phyloP scores from a whole-genome alignment of 2,329 filamentous ascomycete genomes.

The Aspergillus caelatus region DNA sequence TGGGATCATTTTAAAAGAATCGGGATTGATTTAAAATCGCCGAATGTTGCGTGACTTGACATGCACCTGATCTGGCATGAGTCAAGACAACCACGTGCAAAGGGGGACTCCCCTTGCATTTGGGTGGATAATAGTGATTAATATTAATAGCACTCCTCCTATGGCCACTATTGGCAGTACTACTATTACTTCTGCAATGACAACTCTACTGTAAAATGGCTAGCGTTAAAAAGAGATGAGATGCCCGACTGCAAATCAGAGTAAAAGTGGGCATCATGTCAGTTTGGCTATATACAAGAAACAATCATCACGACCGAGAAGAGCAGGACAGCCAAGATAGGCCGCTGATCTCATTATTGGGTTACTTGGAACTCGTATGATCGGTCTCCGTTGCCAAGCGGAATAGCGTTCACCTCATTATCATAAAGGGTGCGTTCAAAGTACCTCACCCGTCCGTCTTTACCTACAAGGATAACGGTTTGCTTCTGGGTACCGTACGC shows the following conservation, averaged over 20 bases:
- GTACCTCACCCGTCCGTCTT: slow-evolving; percentile 60
- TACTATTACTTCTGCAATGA: neutral
- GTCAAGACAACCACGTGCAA: neutral
- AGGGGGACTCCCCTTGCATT: neutral
- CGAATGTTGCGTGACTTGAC: neutral
- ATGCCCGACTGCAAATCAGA: neutral
- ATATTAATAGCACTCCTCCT: neutral
- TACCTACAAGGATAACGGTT: slow-evolving; percentile 61
- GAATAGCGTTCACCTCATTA: slow-evolving; percentile 51
- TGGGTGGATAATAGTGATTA: neutral
- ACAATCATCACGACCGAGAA: neutral
- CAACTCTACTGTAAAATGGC: neutral
- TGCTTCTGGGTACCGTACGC: slow-evolving; percentile 68
- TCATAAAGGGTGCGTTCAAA: slow-evolving; percentile 65
- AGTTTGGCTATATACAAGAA: neutral
- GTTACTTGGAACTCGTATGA: slow-evolving; percentile 37
- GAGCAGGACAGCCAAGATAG: neutral
- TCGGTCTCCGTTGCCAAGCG: slow-evolving; percentile 50
- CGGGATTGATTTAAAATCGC: neutral
- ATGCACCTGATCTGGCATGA: neutral
- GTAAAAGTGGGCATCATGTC: neutral
- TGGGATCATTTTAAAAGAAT: neutral
- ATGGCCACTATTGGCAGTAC: neutral
- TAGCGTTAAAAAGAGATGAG: neutral
- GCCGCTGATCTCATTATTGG: neutral